These are phyloP conservation scores for Sclerotinia nivalis DNA, from an alignment of 2,329 filamentous ascomycete species.

Conservation along the genomic window DNA sequence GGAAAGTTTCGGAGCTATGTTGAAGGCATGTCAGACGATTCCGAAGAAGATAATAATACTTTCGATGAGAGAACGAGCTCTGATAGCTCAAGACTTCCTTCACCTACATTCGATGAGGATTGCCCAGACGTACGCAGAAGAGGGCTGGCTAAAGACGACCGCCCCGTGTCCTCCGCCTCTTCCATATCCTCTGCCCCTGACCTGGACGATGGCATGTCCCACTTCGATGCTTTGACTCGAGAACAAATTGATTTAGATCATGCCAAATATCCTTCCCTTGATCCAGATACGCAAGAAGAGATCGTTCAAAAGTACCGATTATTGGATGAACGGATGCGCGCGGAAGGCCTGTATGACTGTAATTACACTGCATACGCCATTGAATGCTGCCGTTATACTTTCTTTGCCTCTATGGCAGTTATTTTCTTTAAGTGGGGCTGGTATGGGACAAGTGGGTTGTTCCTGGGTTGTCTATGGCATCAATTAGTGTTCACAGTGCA, in stretches of 20 bases:
- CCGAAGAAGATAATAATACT: conserved; percentile 39
- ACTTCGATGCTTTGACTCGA: conserved; percentile 71
- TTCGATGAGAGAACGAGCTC: conserved; percentile 34
- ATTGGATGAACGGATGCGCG: conserved; percentile 69
- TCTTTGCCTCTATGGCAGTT: conserved; percentile 64
- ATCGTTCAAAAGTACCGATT: conserved; percentile 82
- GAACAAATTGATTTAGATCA: conserved; percentile 75
- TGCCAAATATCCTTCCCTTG: conserved; percentile 77
- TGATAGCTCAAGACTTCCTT: conserved; percentile 39
- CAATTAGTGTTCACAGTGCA: conserved; percentile 93
- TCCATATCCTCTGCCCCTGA: conserved; percentile 63
- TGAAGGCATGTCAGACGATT: conserved; percentile 42
- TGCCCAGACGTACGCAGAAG: conserved; percentile 31
- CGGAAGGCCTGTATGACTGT: conserved; percentile 79
- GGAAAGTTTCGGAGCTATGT: conserved; percentile 67
- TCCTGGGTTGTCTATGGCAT: conserved; percentile 86
- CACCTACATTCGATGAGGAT: conserved; percentile 40
- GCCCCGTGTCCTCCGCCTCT: conserved; percentile 44
- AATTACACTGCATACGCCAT: conserved; percentile 77
- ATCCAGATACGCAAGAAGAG: conserved; percentile 68
- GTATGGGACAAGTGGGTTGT: conserved; percentile 70
- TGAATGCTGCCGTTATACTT: conserved; percentile 70
- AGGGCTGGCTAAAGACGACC: conserved; percentile 24
- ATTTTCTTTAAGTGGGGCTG: conserved; percentile 62
- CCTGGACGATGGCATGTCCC: conserved; percentile 57